phyloP scores from a whole-genome alignment of 768 basidiomycete species.

The Xerocomellus intermedius region DNA sequence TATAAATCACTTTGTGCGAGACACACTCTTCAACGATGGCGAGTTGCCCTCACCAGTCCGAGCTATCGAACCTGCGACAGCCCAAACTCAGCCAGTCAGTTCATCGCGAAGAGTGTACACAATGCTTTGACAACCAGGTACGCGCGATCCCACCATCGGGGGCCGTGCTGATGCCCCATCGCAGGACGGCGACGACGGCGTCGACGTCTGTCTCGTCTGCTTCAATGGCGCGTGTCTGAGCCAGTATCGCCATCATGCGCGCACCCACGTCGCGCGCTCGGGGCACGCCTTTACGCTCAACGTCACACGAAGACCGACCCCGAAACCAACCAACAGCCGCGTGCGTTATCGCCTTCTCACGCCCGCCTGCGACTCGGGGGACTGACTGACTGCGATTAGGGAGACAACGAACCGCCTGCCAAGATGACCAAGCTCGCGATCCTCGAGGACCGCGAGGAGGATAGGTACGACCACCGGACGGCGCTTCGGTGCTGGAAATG shows the following conservation, averaged over 20 bases:
- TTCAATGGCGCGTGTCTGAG: slow-evolving; percentile 91
- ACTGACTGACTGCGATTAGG: slow-evolving; percentile 39
- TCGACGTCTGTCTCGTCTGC: slow-evolving; percentile 89
- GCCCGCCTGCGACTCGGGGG: too few relatives aligned
- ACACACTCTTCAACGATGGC: slow-evolving; percentile 15
- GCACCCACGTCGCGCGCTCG: slow-evolving; percentile 66
- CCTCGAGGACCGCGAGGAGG: slow-evolving; percentile 80
- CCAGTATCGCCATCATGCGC: slow-evolving; percentile 65
- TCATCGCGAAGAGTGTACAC: slow-evolving; percentile 92
- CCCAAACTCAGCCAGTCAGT: slow-evolving; percentile 72
- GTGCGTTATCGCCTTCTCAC: slow-evolving; percentile 43
- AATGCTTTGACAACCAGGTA: slow-evolving; percentile 95
- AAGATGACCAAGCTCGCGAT: slow-evolving; percentile 93
- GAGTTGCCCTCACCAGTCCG: slow-evolving; percentile 52
- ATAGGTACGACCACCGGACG: slow-evolving; percentile 73
- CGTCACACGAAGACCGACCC: slow-evolving; percentile 67
- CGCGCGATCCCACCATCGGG: slow-evolving; percentile 10
- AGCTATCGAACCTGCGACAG: slow-evolving; percentile 47
- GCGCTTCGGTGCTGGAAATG: slow-evolving; percentile 77
- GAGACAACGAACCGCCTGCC: slow-evolving; percentile 76
- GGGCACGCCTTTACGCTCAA: slow-evolving; percentile 80
- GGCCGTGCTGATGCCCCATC: background rate
- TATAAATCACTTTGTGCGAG: background rate
- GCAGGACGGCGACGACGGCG: slow-evolving; percentile 70
- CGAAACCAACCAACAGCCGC: slow-evolving; percentile 48